Evolutionary conservation across 805 yeast species (phyloP).

Genomic region (Candida alai): DNA sequence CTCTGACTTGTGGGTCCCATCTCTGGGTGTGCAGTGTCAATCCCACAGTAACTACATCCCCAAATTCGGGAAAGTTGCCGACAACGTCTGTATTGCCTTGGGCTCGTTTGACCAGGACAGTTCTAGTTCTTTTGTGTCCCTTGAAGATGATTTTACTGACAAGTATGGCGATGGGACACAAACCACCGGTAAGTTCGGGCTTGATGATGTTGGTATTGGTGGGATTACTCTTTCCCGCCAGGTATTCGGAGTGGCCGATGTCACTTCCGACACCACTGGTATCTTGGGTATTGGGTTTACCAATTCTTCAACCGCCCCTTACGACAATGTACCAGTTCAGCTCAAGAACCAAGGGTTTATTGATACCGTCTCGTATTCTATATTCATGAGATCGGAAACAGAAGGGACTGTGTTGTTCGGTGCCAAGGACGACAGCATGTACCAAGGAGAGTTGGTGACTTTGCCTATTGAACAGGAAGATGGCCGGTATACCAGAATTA

Average conservation of each 20-base stretch:
- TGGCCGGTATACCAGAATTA: neutral
- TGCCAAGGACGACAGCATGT: conserved; percentile 24
- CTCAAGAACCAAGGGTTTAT: conserved; percentile 28
- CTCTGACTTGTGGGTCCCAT: conserved; percentile 38
- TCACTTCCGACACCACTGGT: conserved; percentile 9
- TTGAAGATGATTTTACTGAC: conserved; percentile 38
- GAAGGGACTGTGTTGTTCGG: conserved; percentile 25
- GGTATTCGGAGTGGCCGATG: conserved; percentile 15
- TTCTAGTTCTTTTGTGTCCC: conserved; percentile 44
- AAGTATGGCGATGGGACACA: conserved; percentile 38
- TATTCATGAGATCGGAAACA: conserved; percentile 22
- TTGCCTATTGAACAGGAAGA: conserved; percentile 13
- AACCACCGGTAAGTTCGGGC: conserved; percentile 48
- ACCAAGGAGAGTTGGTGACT: conserved; percentile 16
- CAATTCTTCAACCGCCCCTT: too few relatives aligned
- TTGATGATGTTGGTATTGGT: conserved; percentile 12
- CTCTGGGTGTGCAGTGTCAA: conserved; percentile 5
- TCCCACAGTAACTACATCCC: too few relatives aligned
- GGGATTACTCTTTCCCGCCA: conserved; percentile 6
- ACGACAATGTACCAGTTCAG: conserved; percentile 27
- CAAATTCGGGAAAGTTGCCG: too few relatives aligned
- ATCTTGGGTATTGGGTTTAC: conserved; percentile 36
- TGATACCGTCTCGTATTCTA: conserved; percentile 27
- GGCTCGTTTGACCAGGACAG: neutral
- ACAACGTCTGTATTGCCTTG: neutral